Base-by-base conservation (phyloP, 495 filamentous ascomycete species). In the Podospora sp. region DNA sequence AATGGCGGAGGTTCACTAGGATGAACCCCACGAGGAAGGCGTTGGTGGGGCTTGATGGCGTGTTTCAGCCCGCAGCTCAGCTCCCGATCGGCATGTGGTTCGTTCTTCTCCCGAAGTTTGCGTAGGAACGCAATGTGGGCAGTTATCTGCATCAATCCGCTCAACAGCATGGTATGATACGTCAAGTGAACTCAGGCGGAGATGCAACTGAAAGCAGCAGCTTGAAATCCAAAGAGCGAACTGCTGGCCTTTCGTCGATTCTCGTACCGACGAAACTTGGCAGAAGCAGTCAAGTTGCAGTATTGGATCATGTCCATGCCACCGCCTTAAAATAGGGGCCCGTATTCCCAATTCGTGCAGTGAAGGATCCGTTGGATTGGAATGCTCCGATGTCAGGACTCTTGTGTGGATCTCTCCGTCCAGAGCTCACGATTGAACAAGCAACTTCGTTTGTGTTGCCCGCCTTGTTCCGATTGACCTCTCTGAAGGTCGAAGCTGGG, bases 111-210 rank as follows among this genome's bases (percentile, higher is more conserved):
- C 62, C 49, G 49, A 64, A 55, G 56, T 64, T 64, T 55, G 8
- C 29, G 35, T 50, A 29, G 51, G 51, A 6, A 16, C 50, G 46
- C 46, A 40, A 57, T 27, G 27, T 65, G n/a, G n/a, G n/a, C n/a
- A 50, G 63, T 46, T 65, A 65, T 57, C 51, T 40, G 63, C 63
- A 40, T 49, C 52, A 20, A 26, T 14, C 8, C 20, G 55, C 46
- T 52, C 52, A 50, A 25, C 40, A 46, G 40, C 20, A 46, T 27
- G 18, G 26, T 2, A 27, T 25, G 33, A 46, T 46, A 6, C 40
- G 40, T 46, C 16, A 11, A 33, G 29, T 33, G 29, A 8, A 33
- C 3, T 8, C 29, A 4, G 8, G 29, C 29, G 3, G 29, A 33
- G 40, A 46, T 2, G 40, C 11, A 46, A 46, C 5, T 46, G 40